Conservation (phyloP, 306 rosid species). For the Dryas drummondii region DNA sequence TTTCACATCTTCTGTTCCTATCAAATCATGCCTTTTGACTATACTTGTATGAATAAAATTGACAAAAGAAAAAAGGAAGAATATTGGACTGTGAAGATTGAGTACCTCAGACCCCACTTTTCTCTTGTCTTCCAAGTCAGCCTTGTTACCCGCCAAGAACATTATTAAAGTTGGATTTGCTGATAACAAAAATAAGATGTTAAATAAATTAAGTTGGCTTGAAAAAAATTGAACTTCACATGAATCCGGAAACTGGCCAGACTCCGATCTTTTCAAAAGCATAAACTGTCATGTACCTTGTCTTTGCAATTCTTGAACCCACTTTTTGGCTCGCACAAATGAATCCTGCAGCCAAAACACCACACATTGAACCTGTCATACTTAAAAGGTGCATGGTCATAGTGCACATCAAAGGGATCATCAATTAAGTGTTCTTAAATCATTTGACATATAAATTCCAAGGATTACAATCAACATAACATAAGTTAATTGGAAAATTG, state of each 20-base stretch:
- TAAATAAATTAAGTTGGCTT: not conserved
- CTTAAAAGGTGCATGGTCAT: not conserved
- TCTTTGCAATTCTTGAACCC: constrained; percentile 83
- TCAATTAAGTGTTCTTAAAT: not conserved
- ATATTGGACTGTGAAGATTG: not conserved
- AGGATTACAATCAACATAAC: not conserved
- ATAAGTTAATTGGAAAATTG: too few species aligned
- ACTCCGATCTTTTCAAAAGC: not conserved
- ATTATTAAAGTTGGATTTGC: constrained; percentile 69
- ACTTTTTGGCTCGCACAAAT: constrained; percentile 71
- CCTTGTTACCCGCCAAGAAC: constrained; percentile 84
- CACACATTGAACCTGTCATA: constrained; percentile 13
- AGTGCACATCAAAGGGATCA: not conserved
- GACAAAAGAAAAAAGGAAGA: too few species aligned
- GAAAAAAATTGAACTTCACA: constrained; percentile 4
- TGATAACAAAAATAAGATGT: constrained; percentile 30
- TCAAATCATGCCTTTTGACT: too few species aligned
- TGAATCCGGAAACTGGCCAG: not conserved
- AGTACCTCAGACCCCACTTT: constrained; percentile 62
- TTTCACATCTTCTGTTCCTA: not conserved
- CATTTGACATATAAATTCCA: not conserved
- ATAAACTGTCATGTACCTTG: constrained; percentile 52
- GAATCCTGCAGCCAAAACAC: constrained; percentile 58
- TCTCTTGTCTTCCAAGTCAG: constrained; percentile 64
- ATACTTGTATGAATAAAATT: not conserved